A percentile compares a stretch with the other conserved stretches of the same genome.
Evolutionary conservation across 164 flowering plant species (phyloP).

Genomic region (Cinnamomum micranthum): DNA sequence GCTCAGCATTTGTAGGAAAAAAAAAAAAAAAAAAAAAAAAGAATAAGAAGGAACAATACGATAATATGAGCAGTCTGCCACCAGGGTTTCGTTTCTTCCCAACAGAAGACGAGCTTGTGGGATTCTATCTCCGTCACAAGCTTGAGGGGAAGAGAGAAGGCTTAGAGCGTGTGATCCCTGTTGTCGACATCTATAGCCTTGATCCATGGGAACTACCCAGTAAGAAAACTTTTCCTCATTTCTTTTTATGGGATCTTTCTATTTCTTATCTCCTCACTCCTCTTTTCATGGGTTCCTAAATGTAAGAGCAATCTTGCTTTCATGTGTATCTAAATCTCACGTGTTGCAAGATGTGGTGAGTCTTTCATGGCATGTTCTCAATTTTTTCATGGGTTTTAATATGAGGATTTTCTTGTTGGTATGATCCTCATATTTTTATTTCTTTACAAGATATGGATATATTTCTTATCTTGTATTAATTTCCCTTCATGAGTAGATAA

Average conservation of each 20-base stretch:
- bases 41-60: neutral
- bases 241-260: neutral
- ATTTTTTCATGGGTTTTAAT: too few species aligned
- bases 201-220: conserved; percentile 55
- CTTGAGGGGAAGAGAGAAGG: conserved; percentile 24
- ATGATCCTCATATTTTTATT: too few species aligned
- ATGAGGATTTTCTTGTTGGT: too few species aligned
- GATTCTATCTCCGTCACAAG: conserved; percentile 49
- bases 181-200: conserved; percentile 29
- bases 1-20: neutral
- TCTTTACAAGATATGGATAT: too few species aligned
- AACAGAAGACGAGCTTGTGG: conserved; percentile 60
- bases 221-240: conserved; percentile 5
- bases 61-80: neutral
- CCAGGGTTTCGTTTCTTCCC: conserved; percentile 59
- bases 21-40: neutral
- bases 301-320: neutral
- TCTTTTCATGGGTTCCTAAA: neutral
- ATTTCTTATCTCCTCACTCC: too few species aligned
- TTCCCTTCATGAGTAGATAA: too few species aligned
- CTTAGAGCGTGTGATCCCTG: conserved; percentile 38
- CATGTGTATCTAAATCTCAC: neutral
- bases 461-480: too few species aligned
- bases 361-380: too few species aligned
- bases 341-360: too few species aligned